phyloP scores from a whole-genome alignment of 129 eudicot species.

The Glebionis coronaria region DNA sequence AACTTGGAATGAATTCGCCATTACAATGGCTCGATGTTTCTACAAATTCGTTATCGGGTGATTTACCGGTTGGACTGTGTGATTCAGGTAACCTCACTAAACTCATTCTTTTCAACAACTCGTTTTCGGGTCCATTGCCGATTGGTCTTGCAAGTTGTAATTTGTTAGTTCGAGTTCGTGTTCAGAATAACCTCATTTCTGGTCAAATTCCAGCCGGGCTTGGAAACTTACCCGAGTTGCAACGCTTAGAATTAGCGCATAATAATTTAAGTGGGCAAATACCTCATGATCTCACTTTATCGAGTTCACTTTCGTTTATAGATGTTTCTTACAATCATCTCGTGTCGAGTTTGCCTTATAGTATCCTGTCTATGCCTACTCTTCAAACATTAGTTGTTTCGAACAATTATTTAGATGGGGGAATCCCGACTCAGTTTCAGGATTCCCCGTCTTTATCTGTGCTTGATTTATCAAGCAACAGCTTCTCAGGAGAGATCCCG shows the following conservation, averaged over 20 bases:
- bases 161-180: slow-evolving; percentile 64
- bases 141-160: slow-evolving; percentile 61
- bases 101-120: slow-evolving; percentile 77
- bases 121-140: slow-evolving; percentile 78
- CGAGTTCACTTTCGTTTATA: slow-evolving; percentile 60
- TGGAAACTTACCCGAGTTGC: slow-evolving; percentile 51
- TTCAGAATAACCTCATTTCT: slow-evolving; percentile 57
- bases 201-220: slow-evolving; percentile 66
- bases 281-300: slow-evolving; percentile 62
- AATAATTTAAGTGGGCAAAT: slow-evolving; percentile 59
- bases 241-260: slow-evolving; percentile 61
- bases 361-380: slow-evolving; percentile 51
- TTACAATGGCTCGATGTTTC: slow-evolving; percentile 80
- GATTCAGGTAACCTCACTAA: slow-evolving; percentile 73
- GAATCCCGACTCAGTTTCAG: slow-evolving; percentile 63
- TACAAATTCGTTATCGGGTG: slow-evolving; percentile 66
- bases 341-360: slow-evolving; percentile 57
- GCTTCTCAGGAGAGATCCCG: slow-evolving; percentile 62
- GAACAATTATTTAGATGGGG: slow-evolving; percentile 50
- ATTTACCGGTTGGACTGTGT: slow-evolving; percentile 67
- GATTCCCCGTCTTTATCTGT: slow-evolving; percentile 69
- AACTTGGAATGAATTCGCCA: slow-evolving; percentile 67
- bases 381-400: slow-evolving; percentile 74
- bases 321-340: slow-evolving; percentile 62
- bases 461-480: slow-evolving; percentile 67